Base-by-base conservation (phyloP, 495 filamentous ascomycete genomes). In the Aspergillus avenaceus region DNA sequence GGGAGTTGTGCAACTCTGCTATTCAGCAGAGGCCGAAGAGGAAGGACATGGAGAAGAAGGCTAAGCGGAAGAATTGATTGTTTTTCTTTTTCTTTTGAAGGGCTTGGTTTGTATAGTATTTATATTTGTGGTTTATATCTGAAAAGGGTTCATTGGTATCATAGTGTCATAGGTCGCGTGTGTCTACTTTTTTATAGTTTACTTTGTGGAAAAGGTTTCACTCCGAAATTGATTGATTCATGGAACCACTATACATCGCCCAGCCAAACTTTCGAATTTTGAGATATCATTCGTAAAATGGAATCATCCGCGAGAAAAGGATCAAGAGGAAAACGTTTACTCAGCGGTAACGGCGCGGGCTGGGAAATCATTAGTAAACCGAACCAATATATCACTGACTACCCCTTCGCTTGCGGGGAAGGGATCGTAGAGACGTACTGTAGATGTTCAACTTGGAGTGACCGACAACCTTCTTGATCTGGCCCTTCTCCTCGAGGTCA, bases 401-500 rank as follows among this genome's bases (percentile, higher is more conserved):
- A 36, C 25, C 16, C 27, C 12, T 36, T 21, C 5, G 2, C 4
- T 4, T 19, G 23, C 14, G 16, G 16, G 13, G 18, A 8, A 32
- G 8, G 19, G n/a, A 6, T 11, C 43, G 18, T 8, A 24, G 12
- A 21, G 53, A 71, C 73, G 55, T 64, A 75, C 93, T 99, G 87
- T 97, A 99, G 79, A 99, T 92, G 79, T 83, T 90, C 82, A 96
- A 83, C 82, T 88, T 92, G 79, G 84, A 91, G 83, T 99, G 95
- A 51, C 84, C 84, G 50, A 97, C 91, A 61, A 99, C 83, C 81
- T 95, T 95, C 85, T 95, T 97, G 79, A 99, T 97, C 77, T 85
- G 80, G 38, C 95, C 95, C 83, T 90, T 92, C 80, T 91, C 91
- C 84, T 99, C 93, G 55, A 99, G 78, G 72, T 99, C 95, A 65